Evolutionary conservation across 1,139 yeast genomes (phyloP).

Genomic region (Martiniozyma asiatica): DNA sequence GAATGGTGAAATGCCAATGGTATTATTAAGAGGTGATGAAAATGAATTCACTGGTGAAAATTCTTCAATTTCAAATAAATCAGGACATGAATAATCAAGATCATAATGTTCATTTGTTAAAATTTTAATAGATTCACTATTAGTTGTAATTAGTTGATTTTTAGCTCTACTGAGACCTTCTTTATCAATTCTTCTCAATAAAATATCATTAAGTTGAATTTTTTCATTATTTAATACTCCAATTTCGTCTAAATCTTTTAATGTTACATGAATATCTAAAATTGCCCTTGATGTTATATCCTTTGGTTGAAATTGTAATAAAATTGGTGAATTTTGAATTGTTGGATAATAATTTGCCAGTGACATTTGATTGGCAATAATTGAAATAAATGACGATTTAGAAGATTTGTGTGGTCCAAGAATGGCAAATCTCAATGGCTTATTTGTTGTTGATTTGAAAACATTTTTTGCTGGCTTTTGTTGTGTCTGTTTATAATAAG

Average conservation of each 20-base stretch:
- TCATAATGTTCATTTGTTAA: slow-evolving; percentile 18
- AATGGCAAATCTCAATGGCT: slow-evolving; percentile 43
- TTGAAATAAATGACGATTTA: slow-evolving; percentile 32
- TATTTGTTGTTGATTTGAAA: slow-evolving; percentile 18
- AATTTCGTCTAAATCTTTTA: slow-evolving; percentile 17
- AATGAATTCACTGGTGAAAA: slow-evolving; percentile 10
- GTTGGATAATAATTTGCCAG: slow-evolving; percentile 62
- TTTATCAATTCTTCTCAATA: slow-evolving; percentile 4
- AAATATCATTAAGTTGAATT: background rate
- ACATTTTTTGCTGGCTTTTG: slow-evolving; percentile 13
- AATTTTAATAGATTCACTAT: slow-evolving; percentile 4
- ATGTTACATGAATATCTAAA: slow-evolving; percentile 34
- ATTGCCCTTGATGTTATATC: slow-evolving; percentile 29
- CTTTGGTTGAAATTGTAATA: slow-evolving; percentile 40
- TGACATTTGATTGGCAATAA: slow-evolving; percentile 35
- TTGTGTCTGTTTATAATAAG: no score
- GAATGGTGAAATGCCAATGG: no score
- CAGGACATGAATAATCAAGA: slow-evolving; percentile 15
- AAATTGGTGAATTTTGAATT: slow-evolving; percentile 37
- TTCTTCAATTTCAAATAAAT: slow-evolving; percentile 11
- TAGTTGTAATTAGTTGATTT: background rate
- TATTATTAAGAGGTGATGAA: no score
- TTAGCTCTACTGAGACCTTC: slow-evolving; percentile 4
- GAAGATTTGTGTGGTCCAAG: slow-evolving; percentile 42
- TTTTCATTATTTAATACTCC: slow-evolving; percentile 8